Percentiles rank a stretch among this genome's conserved stretches.
These are phyloP conservation scores for Nicotiana benthamiana DNA, from an alignment of 257 asterid genomes.

Conservation along the genomic window DNA sequence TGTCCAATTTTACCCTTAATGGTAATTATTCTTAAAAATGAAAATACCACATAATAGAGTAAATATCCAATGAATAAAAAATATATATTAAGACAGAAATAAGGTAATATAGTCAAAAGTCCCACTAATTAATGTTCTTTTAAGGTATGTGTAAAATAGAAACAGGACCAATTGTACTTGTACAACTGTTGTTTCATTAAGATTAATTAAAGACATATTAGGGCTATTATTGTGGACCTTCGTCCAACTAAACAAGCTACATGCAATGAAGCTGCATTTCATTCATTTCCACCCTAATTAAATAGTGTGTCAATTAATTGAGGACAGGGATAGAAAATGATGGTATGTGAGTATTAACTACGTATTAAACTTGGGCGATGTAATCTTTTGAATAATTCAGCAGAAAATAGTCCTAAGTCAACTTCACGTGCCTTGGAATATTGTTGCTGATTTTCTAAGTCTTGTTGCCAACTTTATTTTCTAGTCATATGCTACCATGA, in stretches of 20 bases:
- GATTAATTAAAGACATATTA: neutral
- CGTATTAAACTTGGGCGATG: neutral
- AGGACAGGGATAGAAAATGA: neutral
- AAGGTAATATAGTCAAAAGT: too few relatives aligned
- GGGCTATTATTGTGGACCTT: neutral
- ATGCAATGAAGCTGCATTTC: neutral
- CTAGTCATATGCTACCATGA: neutral
- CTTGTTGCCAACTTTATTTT: conserved; percentile 4
- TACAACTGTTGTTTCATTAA: neutral
- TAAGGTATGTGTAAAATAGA: too few relatives aligned
- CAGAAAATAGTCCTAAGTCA: conserved; percentile 9
- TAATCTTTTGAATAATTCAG: neutral
- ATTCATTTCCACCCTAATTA: neutral
- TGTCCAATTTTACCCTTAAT: too few relatives aligned
- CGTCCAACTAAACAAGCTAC: neutral
- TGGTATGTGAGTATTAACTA: neutral
- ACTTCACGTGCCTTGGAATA: conserved; percentile 27
- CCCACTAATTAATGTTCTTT: too few relatives aligned
- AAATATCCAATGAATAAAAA: too few relatives aligned
- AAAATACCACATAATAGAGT: too few relatives aligned
- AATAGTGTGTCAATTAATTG: neutral
- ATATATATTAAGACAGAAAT: too few relatives aligned
- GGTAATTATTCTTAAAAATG: too few relatives aligned
- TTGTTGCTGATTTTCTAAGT: neutral
- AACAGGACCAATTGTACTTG: neutral